These are phyloP conservation scores for Rubroboletus pulcherrimus DNA, from an alignment of 768 basidiomycete genomes.

Conservation along the genomic window DNA sequence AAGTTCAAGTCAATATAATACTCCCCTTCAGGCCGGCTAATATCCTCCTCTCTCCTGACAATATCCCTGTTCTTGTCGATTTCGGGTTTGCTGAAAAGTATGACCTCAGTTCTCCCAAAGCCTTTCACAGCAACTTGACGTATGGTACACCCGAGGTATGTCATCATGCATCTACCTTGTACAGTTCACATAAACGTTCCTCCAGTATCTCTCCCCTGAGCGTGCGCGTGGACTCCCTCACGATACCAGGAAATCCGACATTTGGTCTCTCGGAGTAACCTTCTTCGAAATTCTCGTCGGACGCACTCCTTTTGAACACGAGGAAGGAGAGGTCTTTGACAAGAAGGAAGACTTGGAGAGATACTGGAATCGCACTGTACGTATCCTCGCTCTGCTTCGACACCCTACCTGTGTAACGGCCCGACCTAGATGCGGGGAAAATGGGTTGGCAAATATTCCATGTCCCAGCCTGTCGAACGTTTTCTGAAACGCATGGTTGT, in stretches of 20 bases:
- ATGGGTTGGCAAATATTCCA: conserved; percentile 71
- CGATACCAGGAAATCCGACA: conserved; percentile 89
- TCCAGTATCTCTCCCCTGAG: conserved; percentile 87
- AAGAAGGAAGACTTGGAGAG: conserved; percentile 77
- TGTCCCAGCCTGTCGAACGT: conserved; percentile 62
- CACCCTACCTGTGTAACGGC: not conserved
- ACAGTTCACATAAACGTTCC: not conserved
- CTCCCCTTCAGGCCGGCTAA: conserved; percentile 71
- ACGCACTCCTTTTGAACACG: conserved; percentile 86
- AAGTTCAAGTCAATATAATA: not conserved
- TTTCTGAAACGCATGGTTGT: conserved; percentile 74
- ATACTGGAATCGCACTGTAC: conserved; percentile 82
- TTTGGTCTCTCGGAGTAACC: conserved; percentile 84
- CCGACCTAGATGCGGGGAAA: conserved; percentile 60
- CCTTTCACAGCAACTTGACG: conserved; percentile 78
- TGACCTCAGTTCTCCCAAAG: conserved; percentile 54
- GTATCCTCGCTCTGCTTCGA: conserved; percentile 19
- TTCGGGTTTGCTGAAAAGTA: conserved; percentile 96
- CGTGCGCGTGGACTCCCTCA: conserved; percentile 85
- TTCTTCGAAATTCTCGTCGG: conserved; percentile 94
- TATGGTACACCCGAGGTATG: conserved; percentile 89
- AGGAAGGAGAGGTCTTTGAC: conserved; percentile 72
- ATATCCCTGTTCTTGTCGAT: conserved; percentile 87
- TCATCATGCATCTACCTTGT: not conserved
- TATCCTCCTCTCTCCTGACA: conserved; percentile 75